Percentiles rank a stretch among this genome's conserved stretches.
Conservation (phyloP, 2,329 filamentous ascomycete species). For the Calonectria leucothoes region DNA sequence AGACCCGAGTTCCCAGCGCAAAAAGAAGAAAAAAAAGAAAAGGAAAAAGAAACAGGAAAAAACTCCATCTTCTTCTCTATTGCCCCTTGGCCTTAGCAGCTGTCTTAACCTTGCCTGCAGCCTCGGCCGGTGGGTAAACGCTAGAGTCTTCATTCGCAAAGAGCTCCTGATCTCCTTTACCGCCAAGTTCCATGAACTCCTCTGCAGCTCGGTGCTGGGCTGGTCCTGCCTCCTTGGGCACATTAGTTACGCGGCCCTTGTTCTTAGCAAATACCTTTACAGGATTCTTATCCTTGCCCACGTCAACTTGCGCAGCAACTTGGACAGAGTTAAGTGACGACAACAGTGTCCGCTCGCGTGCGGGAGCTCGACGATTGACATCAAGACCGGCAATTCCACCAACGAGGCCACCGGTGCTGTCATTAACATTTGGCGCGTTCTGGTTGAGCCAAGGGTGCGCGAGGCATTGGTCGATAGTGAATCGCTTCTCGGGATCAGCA, state of each 20-base stretch:
- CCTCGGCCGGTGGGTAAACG: constrained; percentile 57
- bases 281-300: constrained; percentile 66
- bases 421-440: constrained; percentile 70
- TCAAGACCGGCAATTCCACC: constrained; percentile 86
- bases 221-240: constrained; percentile 72
- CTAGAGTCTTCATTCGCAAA: constrained; percentile 73
- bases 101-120: constrained; percentile 43
- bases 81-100: constrained; percentile 41
- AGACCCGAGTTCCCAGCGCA: background rate
- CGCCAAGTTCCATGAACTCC: constrained; percentile 88
- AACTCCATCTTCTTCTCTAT: constrained; percentile 11
- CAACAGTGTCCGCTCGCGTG: constrained; percentile 87
- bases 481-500: constrained; percentile 85
- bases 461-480: constrained; percentile 90
- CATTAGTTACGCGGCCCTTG: constrained; percentile 51
- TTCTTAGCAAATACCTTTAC: constrained; percentile 85
- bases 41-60: no score
- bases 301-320: constrained; percentile 63
- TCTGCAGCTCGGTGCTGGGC: constrained; percentile 73
- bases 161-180: constrained; percentile 84
- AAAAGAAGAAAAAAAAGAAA: background rate
- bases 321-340: constrained; percentile 82
- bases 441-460: constrained; percentile 89
- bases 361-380: constrained; percentile 83
- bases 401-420: constrained; percentile 93